Evolutionary conservation across 371 early-diverging fungal species (phyloP).

Genomic region (Sporodiniella umbellata): DNA sequence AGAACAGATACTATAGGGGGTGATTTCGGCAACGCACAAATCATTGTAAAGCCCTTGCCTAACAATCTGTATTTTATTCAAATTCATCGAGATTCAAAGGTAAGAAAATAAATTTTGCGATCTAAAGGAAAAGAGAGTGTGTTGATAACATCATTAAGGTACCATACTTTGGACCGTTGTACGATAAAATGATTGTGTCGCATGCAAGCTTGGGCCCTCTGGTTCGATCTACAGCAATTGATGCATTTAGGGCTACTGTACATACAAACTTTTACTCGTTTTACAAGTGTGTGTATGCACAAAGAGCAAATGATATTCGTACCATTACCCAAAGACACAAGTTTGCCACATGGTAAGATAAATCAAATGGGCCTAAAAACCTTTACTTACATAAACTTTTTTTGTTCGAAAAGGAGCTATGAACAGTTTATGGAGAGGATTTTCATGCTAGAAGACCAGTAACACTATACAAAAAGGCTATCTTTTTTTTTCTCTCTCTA

Average conservation of each 20-base stretch:
- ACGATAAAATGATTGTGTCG: conserved; percentile 79
- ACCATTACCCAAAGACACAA: conserved; percentile 62
- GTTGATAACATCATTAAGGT: conserved; percentile 31
- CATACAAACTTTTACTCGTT: conserved; percentile 49
- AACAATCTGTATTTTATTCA: conserved; percentile 71
- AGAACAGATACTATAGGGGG: conserved; percentile 88
- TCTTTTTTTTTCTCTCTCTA: no score
- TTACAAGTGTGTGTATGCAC: conserved; percentile 48
- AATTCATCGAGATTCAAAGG: conserved; percentile 72
- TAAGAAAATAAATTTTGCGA: conserved; percentile 12
- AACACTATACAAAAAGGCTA: no score
- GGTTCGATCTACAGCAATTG: conserved; percentile 82
- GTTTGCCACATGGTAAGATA: conserved; percentile 46
- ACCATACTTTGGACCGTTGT: conserved; percentile 82
- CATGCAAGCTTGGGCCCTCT: conserved; percentile 72
- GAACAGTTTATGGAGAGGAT: conserved; percentile 53
- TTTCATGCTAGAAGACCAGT: conserved; percentile 53
- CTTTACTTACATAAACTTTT: no score
- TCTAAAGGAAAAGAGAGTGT: not conserved
- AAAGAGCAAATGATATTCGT: conserved; percentile 56
- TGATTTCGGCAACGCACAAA: conserved; percentile 95
- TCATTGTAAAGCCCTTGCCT: conserved; percentile 80
- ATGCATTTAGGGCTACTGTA: conserved; percentile 58
- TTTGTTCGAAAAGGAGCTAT: conserved; percentile 48
- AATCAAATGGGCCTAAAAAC: no score